Percentiles rank a stretch among this genome's conserved stretches.
These are phyloP conservation scores for Trichoderma hamatum DNA, from an alignment of 2,329 filamentous ascomycete species.

Conservation along the genomic window DNA sequence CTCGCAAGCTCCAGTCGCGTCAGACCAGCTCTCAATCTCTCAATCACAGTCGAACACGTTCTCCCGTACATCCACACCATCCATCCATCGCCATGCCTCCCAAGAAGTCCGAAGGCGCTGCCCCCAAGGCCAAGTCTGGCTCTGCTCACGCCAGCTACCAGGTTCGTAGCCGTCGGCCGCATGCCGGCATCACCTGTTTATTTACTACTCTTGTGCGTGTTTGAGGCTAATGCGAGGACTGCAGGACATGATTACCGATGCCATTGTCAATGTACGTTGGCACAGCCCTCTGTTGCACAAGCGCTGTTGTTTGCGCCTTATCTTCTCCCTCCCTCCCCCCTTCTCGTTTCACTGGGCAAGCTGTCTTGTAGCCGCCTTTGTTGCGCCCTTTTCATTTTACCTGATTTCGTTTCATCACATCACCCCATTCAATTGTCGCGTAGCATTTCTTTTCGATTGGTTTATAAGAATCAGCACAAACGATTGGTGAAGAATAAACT, in stretches of 20 bases:
- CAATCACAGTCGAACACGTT: slow-evolving; percentile 34
- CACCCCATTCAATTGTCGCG: background rate
- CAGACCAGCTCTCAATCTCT: too few species aligned
- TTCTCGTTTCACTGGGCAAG: background rate
- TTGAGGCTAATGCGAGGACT: slow-evolving; percentile 33
- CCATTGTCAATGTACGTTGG: slow-evolving; percentile 61
- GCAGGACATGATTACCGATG: slow-evolving; percentile 66
- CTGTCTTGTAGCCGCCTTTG: background rate
- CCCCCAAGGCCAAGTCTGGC: slow-evolving; percentile 54
- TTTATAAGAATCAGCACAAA: slow-evolving; percentile 6
- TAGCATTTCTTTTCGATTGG: slow-evolving; percentile 11
- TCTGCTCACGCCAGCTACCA: slow-evolving; percentile 60
- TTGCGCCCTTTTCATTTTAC: background rate
- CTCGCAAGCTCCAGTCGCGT: slow-evolving; percentile 33
- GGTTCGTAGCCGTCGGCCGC: slow-evolving; percentile 46
- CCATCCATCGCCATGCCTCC: slow-evolving; percentile 56
- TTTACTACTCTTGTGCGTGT: slow-evolving; percentile 19
- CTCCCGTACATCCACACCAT: slow-evolving; percentile 27
- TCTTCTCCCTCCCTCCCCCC: background rate
- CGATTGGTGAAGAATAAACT: slow-evolving; percentile 37
- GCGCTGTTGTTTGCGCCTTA: slow-evolving; percentile 22
- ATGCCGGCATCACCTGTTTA: slow-evolving; percentile 25
- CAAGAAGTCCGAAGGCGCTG: slow-evolving; percentile 55
- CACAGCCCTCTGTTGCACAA: slow-evolving; percentile 30
- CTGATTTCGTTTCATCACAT: slow-evolving; percentile 7